Evolutionary conservation across 345 rosid genomes (phyloP), one percentile per base, ranked within the genome.

Genomic region (Pseudoturritis turrita): DNA sequence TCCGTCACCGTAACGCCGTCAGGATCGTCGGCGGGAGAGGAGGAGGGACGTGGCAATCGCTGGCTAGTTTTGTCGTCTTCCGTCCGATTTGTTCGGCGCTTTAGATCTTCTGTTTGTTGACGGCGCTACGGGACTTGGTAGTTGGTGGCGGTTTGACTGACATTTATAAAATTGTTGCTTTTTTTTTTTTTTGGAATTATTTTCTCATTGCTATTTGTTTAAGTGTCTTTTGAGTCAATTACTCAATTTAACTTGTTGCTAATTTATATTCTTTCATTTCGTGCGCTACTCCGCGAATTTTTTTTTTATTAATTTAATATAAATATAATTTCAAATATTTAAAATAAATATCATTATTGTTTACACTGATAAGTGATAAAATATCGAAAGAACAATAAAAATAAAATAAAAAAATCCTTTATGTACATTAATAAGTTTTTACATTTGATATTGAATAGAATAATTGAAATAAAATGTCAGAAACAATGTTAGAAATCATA

Each of bases 51-150:
- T 75, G 79, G 74, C 70, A 62, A 14, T 46, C 61, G 71, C 75
- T 76, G 75, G 65, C 65, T 62, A 1, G 3, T 52, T 75, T 70
- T 76, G 79, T 76, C 79, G 79, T 76, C 45, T 76, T 76, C 53
- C 40, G 46, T 31, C 65, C 37, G 75, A 62, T 69, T 69, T 55
- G 71, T 62, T 76, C 71, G 75, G 75, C 79, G 79, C 75, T 33
- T 55, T 69, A 69, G 75, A 75, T 75, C 50, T 68, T 14, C 49
- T 62, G 70, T 68, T 61, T 68, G 39, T 68, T 61, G 58, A 69
- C 79, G 79, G 79, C 74, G 65, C 65, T 69, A 8, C n/a, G 0
- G 19, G 56, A 59, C 68, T 33, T 54, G 57, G 49, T 50, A 3
- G 74, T 44, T 68, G 74, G 65, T 68, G 36, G 29, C 29, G 37